phyloP scores from a whole-genome alignment of 805 yeast species.

The Jamesozyma gamospora region DNA sequence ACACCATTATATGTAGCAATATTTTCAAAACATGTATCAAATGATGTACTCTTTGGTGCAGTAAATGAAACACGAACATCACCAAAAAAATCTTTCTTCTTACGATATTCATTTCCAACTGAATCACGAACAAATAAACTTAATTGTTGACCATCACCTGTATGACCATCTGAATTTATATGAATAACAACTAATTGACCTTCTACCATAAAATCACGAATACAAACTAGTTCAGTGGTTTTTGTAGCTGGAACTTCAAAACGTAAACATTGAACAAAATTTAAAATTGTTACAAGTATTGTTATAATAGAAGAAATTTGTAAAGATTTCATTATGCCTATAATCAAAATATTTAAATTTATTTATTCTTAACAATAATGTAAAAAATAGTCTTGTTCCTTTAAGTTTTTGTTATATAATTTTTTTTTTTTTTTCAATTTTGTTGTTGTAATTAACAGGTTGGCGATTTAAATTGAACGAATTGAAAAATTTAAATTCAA shows the following conservation, averaged over 20 bases:
- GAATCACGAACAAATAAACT: conserved; percentile 61
- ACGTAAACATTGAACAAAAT: conserved; percentile 32
- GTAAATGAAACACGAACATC: conserved; percentile 71
- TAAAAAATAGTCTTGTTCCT: background rate
- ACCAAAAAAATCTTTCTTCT: conserved; percentile 67
- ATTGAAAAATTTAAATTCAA: no score
- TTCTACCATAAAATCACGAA: conserved; percentile 81
- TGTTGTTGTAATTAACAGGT: no score
- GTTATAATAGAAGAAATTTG: conserved; percentile 3
- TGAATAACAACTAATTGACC: conserved; percentile 84
- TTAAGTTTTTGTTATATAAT: no score
- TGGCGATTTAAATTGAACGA: no score
- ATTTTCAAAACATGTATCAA: conserved; percentile 88
- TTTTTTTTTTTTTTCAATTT: no score
- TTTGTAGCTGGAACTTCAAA: conserved; percentile 43
- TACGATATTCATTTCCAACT: conserved; percentile 77
- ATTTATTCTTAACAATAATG: no score
- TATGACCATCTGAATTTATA: conserved; percentile 59
- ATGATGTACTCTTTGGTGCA: conserved; percentile 68
- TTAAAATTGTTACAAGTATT: background rate
- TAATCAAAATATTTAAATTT: no score
- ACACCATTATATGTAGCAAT: conserved; percentile 27
- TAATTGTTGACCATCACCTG: conserved; percentile 82
- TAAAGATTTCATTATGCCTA: conserved; percentile 57
- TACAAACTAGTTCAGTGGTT: conserved; percentile 56